These are phyloP conservation scores for Streptanthus diversifolius DNA, from an alignment of 345 rosid genomes.

Conservation along the genomic window DNA sequence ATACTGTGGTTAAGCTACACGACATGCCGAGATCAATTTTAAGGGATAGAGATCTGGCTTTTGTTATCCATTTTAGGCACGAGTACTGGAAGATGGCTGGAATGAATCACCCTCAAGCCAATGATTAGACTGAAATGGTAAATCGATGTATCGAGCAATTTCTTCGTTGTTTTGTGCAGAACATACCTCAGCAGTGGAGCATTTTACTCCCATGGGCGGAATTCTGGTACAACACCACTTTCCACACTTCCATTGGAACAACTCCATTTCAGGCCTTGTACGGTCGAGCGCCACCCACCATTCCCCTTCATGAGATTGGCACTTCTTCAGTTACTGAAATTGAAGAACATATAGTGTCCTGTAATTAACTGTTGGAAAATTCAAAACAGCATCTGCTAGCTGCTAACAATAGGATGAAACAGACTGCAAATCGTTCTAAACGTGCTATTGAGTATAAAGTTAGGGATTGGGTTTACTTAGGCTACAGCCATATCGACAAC, in stretches of 20 bases:
- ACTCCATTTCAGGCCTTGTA: too few species aligned
- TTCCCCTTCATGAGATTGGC: neutral
- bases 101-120: neutral
- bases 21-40: neutral
- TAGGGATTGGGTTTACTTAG: neutral
- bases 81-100: neutral
- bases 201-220: neutral
- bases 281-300: too few species aligned
- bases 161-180: neutral
- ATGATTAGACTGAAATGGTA: neutral
- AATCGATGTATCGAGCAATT: neutral
- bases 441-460: neutral
- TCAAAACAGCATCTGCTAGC: neutral
- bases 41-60: neutral
- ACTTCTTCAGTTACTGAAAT: neutral
- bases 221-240: too few species aligned
- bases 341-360: neutral
- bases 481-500: neutral
- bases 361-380: neutral
- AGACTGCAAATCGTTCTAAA: neutral
- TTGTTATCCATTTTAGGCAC: neutral
- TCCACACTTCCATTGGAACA: too few species aligned
- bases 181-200: neutral
- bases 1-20: neutral
- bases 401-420: neutral